Percentiles rank a stretch among this genome's conserved stretches.
These are phyloP conservation scores for Sphagnum contortum DNA, from an alignment of 225 moss, liverwort and hornwort species.

Conservation along the genomic window DNA sequence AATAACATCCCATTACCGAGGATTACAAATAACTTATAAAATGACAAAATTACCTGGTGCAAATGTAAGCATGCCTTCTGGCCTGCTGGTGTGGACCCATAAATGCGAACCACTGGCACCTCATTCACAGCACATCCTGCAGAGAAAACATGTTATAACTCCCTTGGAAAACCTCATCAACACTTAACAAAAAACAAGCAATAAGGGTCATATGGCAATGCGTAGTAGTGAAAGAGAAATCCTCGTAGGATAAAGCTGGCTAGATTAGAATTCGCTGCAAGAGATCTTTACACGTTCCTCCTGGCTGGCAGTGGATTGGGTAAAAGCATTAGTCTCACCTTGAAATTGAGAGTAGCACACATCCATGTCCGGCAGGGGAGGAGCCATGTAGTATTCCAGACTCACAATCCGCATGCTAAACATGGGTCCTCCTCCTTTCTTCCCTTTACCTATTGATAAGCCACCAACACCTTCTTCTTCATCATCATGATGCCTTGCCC, in stretches of 20 bases:
- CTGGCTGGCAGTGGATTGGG: too few relatives aligned
- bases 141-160: neutral
- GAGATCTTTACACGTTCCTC: too few relatives aligned
- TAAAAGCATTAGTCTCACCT: slow-evolving; percentile 29
- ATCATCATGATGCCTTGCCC: too few relatives aligned
- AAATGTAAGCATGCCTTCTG: slow-evolving; percentile 93
- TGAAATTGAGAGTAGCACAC: slow-evolving; percentile 94
- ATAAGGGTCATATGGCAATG: too few relatives aligned
- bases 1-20: too few relatives aligned
- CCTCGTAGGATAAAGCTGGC: too few relatives aligned
- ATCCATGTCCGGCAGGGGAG: slow-evolving; percentile 83
- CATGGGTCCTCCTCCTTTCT: slow-evolving; percentile 28
- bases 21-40: neutral
- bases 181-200: too few relatives aligned
- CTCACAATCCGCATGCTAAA: slow-evolving; percentile 91
- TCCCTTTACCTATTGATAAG: slow-evolving; percentile 10
- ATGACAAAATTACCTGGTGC: slow-evolving; percentile 53
- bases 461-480: slow-evolving; percentile 5
- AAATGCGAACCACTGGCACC: slow-evolving; percentile 88
- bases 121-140: slow-evolving; percentile 75
- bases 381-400: slow-evolving; percentile 80
- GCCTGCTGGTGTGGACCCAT: slow-evolving; percentile 81
- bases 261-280: too few relatives aligned
- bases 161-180: too few relatives aligned
- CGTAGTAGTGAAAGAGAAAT: too few relatives aligned